phyloP scores from a whole-genome alignment of 78 protist genomes.

The Emiliania huxleyi region DNA sequence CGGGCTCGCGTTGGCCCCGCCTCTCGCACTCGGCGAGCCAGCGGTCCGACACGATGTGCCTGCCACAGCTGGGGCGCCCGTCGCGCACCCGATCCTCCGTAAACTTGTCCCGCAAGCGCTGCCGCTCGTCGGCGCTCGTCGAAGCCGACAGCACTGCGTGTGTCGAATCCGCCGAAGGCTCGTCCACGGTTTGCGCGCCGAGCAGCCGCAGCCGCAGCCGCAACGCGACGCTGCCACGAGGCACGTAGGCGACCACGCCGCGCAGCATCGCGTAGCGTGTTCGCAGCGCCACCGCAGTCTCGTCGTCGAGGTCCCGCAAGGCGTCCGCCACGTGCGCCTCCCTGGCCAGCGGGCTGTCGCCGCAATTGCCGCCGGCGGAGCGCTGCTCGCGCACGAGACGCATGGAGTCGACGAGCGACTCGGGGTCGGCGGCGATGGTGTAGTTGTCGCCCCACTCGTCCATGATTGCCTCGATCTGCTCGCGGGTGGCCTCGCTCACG shows the following conservation, averaged over 20 bases:
- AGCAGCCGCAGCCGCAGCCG: background rate
- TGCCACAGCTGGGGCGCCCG: background rate
- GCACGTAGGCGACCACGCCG: background rate
- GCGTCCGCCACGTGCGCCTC: background rate
- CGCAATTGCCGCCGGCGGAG: background rate
- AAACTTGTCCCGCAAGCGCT: background rate
- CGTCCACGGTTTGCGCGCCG: background rate
- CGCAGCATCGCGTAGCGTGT: background rate
- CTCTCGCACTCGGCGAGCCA: background rate
- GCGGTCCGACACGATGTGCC: background rate
- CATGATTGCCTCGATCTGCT: background rate
- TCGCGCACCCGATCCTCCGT: background rate
- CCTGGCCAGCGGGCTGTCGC: too few species aligned
- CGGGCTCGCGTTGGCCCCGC: background rate
- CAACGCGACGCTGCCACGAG: background rate
- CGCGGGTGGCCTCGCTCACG: background rate
- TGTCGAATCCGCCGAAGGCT: background rate
- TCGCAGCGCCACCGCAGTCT: background rate
- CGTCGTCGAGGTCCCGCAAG: background rate
- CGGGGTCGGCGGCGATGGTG: background rate
- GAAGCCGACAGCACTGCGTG: background rate
- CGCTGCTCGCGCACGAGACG: background rate
- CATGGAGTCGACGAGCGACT: background rate
- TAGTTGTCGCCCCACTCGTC: background rate
- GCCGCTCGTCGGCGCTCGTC: background rate